Conservation (phyloP, 75 land plant species). For the Sequoia sempervirens region DNA sequence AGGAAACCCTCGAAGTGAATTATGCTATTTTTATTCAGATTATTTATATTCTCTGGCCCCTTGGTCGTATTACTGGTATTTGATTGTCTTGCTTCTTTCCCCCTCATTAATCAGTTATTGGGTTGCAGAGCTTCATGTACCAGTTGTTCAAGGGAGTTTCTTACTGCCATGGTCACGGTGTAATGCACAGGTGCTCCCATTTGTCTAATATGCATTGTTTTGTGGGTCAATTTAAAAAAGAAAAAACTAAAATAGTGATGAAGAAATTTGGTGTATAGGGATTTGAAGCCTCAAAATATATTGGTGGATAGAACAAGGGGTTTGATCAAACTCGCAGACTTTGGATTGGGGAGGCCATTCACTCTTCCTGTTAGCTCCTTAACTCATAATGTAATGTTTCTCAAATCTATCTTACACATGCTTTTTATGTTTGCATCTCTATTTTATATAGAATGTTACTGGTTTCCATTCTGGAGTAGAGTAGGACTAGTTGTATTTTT, state of each 20-base stretch:
- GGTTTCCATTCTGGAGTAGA: too few relatives aligned
- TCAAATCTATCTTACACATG: too few relatives aligned
- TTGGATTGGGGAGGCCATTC: constrained; percentile 67
- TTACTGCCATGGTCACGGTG: constrained; percentile 81
- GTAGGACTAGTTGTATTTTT: too few relatives aligned
- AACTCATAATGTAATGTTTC: too few relatives aligned
- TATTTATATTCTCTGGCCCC: too few relatives aligned
- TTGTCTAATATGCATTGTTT: not conserved
- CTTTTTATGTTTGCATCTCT: too few relatives aligned
- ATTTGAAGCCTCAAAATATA: constrained; percentile 92
- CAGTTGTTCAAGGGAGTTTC: constrained; percentile 67
- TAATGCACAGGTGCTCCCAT: constrained; percentile 63
- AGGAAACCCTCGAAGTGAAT: too few relatives aligned
- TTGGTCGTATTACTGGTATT: too few relatives aligned
- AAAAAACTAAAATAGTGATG: not conserved
- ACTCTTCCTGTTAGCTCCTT: constrained; percentile 30
- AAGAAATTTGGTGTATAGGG: constrained; percentile 33
- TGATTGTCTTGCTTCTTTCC: too few relatives aligned
- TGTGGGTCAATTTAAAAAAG: not conserved
- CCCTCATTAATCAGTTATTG: not conserved
- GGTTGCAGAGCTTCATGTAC: constrained; percentile 48
- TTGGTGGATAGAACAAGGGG: constrained; percentile 73
- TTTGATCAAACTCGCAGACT: constrained; percentile 77
- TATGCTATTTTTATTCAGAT: not conserved
- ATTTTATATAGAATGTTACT: too few relatives aligned